Percentiles rank a stretch among this genome's conserved stretches.
phyloP scores from a whole-genome alignment of 805 yeast genomes.

The Scheffersomyces coipomensis region DNA sequence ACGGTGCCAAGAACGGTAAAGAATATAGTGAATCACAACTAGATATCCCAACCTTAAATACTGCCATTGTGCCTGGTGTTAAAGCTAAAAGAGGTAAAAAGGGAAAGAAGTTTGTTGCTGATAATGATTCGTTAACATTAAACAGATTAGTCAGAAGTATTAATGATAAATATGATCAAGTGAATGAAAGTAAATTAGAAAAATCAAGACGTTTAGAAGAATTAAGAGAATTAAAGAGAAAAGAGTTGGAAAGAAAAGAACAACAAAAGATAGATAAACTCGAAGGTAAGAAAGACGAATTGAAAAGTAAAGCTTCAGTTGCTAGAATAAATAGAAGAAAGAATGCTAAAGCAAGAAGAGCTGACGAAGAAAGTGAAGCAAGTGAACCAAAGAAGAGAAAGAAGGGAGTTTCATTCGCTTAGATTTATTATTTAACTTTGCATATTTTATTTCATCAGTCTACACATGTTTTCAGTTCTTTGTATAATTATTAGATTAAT shows the following conservation, averaged over 20 bases:
- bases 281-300: conserved; percentile 74
- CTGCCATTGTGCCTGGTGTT: conserved; percentile 81
- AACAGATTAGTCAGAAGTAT: conserved; percentile 75
- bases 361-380: conserved; percentile 20
- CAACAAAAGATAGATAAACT: conserved; percentile 63
- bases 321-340: conserved; percentile 74
- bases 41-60: conserved; percentile 76
- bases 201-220: conserved; percentile 87
- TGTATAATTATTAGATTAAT: too few species aligned
- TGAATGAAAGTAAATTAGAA: conserved; percentile 85
- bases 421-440: too few species aligned
- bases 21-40: conserved; percentile 76
- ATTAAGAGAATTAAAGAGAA: conserved; percentile 78
- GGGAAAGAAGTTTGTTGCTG: conserved; percentile 76
- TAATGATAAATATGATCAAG: conserved; percentile 75
- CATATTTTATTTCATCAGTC: too few species aligned
- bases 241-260: conserved; percentile 86
- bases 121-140: conserved; percentile 60
- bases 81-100: conserved; percentile 80
- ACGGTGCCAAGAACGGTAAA: conserved; percentile 59
- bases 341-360: conserved; percentile 34
- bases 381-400: conserved; percentile 10
- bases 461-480: too few species aligned
- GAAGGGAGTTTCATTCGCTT: conserved; percentile 43
- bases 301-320: conserved; percentile 66